Percentiles rank a stretch among this genome's conserved stretches.
These are phyloP conservation scores for Chenopodium berlandieri DNA, from an alignment of 148 eudicot genomes.

Conservation along the genomic window DNA sequence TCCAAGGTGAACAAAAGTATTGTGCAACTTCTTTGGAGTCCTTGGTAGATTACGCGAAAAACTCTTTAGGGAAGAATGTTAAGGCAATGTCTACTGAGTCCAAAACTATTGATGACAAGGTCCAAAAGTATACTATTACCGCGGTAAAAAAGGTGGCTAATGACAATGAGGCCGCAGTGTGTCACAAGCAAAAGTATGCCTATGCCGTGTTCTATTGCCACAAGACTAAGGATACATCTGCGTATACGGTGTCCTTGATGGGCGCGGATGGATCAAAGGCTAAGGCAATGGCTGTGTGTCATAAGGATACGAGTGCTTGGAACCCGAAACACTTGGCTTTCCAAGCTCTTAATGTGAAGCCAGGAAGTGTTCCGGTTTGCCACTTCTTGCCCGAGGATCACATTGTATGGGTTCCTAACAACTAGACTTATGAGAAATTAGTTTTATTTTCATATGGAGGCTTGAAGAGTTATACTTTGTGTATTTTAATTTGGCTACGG, in stretches of 20 bases:
- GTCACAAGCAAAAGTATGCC: constrained; percentile 60
- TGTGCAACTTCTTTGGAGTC: constrained; percentile 42
- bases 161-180: constrained; percentile 32
- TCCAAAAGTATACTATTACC: constrained; percentile 18
- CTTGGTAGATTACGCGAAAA: constrained; percentile 31
- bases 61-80: constrained; percentile 33
- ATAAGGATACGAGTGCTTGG: constrained; percentile 63
- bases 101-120: background rate
- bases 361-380: constrained; percentile 63
- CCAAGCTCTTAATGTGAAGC: constrained; percentile 57
- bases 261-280: constrained; percentile 41
- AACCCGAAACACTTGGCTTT: constrained; percentile 79
- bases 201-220: constrained; percentile 82
- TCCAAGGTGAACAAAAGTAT: constrained; percentile 31
- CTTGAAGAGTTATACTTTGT: background rate
- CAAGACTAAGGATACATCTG: constrained; percentile 39
- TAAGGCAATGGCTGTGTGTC: constrained; percentile 62
- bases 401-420: constrained; percentile 31
- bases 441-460: background rate
- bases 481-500: background rate
- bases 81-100: constrained; percentile 28
- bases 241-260: constrained; percentile 43
- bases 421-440: background rate
- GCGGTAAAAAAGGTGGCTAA: constrained; percentile 11
- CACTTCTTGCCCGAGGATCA: constrained; percentile 73